Conservation (phyloP, 495 filamentous ascomycete species). For the Neurospora hispaniola region DNA sequence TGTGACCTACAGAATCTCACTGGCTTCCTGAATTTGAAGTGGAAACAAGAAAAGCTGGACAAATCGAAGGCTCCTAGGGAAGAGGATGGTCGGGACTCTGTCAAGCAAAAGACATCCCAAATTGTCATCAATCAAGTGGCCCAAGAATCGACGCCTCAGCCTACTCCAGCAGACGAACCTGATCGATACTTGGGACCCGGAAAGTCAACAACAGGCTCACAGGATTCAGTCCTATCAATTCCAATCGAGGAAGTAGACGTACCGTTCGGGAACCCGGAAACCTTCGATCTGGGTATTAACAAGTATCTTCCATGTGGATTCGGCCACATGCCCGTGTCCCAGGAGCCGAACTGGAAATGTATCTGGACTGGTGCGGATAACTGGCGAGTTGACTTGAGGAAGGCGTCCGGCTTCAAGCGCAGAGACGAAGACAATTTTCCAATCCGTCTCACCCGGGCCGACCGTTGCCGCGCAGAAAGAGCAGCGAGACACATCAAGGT, state of each 20-base stretch:
- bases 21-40: not conserved
- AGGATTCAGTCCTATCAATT: not conserved
- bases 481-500: not conserved
- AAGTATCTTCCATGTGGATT: not conserved
- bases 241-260: not conserved
- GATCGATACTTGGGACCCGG: not conserved
- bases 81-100: not conserved
- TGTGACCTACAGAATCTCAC: not conserved
- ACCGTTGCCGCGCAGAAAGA: not conserved
- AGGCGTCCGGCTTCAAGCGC: not conserved
- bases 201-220: not conserved
- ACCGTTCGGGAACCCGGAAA: not conserved
- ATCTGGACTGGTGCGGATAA: not conserved
- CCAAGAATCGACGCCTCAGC: not conserved
- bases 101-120: not conserved
- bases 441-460: not conserved
- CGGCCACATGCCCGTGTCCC: not conserved
- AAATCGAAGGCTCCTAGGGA: accelerated
- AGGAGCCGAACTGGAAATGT: not conserved
- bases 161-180: not conserved
- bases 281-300: not conserved
- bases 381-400: not conserved
- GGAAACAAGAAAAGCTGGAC: not conserved
- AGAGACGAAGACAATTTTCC: not conserved
- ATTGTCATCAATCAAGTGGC: not conserved